Base-by-base conservation (phyloP, 371 early-diverging fungal species). In the Mucor irregularis region DNA sequence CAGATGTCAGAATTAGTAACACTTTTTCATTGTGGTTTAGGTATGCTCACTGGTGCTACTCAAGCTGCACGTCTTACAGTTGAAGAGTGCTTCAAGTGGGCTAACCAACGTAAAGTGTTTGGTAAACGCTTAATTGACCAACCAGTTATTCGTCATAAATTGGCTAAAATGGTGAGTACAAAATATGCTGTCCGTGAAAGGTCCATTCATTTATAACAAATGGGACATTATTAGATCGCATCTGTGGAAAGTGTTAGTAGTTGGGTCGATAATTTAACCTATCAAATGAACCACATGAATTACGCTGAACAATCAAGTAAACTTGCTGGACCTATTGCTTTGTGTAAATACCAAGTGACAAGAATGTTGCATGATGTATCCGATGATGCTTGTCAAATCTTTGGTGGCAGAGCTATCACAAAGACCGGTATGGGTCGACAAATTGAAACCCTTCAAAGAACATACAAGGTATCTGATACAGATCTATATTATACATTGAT, bases 101-200 rank as follows among this genome's bases (percentile, higher is more conserved):
- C 70, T 17, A 61, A 64, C 22, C 73, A 73, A 42, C 54, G 92
- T 49, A 78, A 82, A 66, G 91, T 91, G 6, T 94, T 94, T 67
- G 91, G 91, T 51, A 89, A 89, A 75, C 85, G 85, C 64, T 76
- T 94, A n/a, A 81, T 85, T 24, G 81, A 86, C 53, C 86, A 88
- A 58, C 83, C 84, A 45, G 88, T 88, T 8, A 82, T 88, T 60
- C 83, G 88, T 29, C 71, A 80, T 61, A 88, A 88, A 57, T 64
- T 85, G 26, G 85, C 85, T n/a, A 71, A 75, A 35, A 92, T 91
- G n/a, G n/a, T n/a, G n/a, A n/a, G n/a, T n/a, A n/a, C n/a, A n/a
- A n/a, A n/a, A n/a, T n/a, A n/a, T n/a, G n/a, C n/a, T n/a, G n/a
- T n/a, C n/a, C n/a, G n/a, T n/a, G n/a, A n/a, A n/a, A n/a, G n/a